These are phyloP conservation scores for Aspergillus puulaauensis DNA, from an alignment of 2,329 filamentous ascomycete genomes.

Conservation along the genomic window DNA sequence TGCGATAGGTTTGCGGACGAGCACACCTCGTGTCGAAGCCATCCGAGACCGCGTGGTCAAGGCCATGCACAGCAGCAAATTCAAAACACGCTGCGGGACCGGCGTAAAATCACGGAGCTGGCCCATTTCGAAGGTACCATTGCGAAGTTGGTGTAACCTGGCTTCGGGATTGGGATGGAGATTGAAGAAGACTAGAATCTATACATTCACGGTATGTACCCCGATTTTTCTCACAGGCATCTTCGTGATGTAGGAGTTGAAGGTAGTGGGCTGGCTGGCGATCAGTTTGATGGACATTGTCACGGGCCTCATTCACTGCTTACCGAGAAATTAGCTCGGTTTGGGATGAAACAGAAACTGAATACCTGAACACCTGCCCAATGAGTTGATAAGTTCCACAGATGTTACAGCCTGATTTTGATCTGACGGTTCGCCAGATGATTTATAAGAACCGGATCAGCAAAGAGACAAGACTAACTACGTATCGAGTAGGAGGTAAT, in stretches of 20 bases:
- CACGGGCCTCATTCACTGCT: too few relatives aligned
- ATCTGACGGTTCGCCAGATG: neutral
- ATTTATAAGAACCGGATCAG: neutral
- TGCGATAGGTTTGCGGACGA: neutral
- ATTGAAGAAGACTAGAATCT: neutral
- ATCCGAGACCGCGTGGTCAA: neutral
- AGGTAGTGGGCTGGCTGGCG: too few relatives aligned
- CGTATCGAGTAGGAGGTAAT: neutral
- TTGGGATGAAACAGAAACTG: too few relatives aligned
- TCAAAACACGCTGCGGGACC: constrained; percentile 1
- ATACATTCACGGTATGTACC: neutral
- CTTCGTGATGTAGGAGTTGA: too few relatives aligned
- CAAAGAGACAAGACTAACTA: neutral
- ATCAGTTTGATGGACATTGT: too few relatives aligned
- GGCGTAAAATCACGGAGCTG: constrained; percentile 2
- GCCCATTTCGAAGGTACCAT: neutral
- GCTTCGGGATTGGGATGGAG: neutral
- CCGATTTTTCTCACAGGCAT: neutral
- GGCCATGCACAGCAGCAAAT: neutral
- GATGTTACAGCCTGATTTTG: neutral
- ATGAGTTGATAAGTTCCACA: too few relatives aligned
- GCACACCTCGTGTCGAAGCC: neutral
- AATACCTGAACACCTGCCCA: too few relatives aligned
- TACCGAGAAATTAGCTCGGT: too few relatives aligned
- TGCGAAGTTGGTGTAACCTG: neutral